phyloP scores from a whole-genome alignment of 2,329 filamentous ascomycete species.

The Paraphoma chrysanthemicola region DNA sequence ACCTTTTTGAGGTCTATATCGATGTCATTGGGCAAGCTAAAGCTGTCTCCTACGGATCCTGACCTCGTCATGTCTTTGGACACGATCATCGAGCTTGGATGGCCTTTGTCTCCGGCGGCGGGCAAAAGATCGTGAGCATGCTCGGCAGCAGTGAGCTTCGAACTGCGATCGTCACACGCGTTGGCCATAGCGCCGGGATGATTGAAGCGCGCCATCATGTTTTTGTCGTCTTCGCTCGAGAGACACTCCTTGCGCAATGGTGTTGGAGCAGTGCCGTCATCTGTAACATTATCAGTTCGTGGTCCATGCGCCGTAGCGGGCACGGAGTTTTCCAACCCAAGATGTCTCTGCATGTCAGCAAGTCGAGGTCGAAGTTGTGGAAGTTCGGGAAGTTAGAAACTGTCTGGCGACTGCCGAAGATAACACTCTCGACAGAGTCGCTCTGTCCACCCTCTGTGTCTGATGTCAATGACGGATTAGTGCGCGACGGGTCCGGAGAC shows the following conservation, averaged over 20 bases:
- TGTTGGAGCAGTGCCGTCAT: neutral
- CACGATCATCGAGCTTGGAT: no score
- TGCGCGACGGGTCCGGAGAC: neutral
- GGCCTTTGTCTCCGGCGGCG: no score
- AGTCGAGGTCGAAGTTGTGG: neutral
- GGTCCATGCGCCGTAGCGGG: neutral
- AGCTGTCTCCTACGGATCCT: no score
- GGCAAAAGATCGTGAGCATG: no score
- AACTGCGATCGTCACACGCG: no score
- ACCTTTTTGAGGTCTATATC: conserved; percentile 4
- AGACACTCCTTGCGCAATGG: neutral
- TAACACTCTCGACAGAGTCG: neutral
- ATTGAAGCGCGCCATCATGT: neutral
- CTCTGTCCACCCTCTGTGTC: neutral
- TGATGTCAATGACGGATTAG: neutral
- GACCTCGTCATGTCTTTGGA: no score
- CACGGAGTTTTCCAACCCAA: neutral
- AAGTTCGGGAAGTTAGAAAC: neutral
- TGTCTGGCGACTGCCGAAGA: neutral
- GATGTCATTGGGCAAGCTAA: neutral
- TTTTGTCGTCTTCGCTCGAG: neutral
- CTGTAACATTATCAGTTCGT: neutral
- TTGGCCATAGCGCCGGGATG: neutral
- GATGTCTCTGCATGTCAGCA: neutral
- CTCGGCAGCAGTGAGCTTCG: no score